Base-by-base conservation (phyloP, 2,329 filamentous ascomycete genomes). In the Colletotrichum kahawae region DNA sequence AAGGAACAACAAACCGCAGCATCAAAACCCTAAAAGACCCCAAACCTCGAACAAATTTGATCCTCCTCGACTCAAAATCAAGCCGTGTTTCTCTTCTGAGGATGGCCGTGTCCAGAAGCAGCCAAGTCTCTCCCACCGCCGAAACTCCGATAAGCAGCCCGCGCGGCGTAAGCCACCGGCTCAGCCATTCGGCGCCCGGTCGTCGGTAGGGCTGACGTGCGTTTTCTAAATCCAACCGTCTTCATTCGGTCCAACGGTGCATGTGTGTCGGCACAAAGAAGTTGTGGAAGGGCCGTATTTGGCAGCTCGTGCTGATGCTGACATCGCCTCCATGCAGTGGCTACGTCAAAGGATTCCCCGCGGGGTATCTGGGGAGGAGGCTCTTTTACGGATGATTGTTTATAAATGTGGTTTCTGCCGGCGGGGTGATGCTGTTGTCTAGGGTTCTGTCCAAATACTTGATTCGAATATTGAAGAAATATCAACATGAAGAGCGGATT, bases 171-270 rank as follows among this genome's bases (percentile, higher is more conserved):
- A 51, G 66, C 66, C 67, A 21, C 57, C 12, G 18, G 14, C 38
- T 36, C n/a, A 29, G 67, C 38, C 34, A 64, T 70, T 64, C 67
- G 57, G n/a, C 31, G 57, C 21, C 33, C 24, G 33, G 21, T 14
- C 9, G 14, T 14, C 14, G 24, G 29, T 65, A 57, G 67, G 71
- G 71, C 66, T 70, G 67, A 74, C 67, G 64, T 70, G 67, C 48
- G 31, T 74, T 36, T 56, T 5, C n/a, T 33, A 31, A 43, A 14
- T 33, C 43, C 43, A 13, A 6, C 7, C 31, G 34, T 27, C 33
- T 29, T 69, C 33, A 7, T 57, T 51, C 33, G 57, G 56, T 18
- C 21, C 16, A 31, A 66, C 60, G 31, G 27, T 51, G 36, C 34
- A 51, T 66, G 7, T 36, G 54, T 56, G 34, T 24, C 38, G 33